phyloP scores from a whole-genome alignment of 768 basidiomycete genomes.

The Suillus discolor region DNA sequence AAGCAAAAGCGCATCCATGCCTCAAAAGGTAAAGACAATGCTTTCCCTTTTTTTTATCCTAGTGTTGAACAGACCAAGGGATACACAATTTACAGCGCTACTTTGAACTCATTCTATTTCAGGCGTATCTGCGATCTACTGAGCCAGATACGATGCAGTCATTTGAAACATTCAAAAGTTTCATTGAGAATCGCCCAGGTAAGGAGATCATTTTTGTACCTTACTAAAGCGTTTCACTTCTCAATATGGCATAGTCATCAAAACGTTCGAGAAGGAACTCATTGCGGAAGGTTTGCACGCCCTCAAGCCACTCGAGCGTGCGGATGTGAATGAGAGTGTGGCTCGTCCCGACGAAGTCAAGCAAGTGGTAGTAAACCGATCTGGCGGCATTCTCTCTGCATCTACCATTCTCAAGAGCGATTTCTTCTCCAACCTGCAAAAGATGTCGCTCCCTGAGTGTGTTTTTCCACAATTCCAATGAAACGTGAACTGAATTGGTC shows the following conservation, averaged over 20 bases:
- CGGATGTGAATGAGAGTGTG: conserved; percentile 63
- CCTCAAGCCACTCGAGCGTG: conserved; percentile 79
- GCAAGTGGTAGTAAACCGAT: conserved; percentile 79
- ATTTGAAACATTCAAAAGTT: conserved; percentile 78
- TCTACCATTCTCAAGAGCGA: conserved; percentile 95
- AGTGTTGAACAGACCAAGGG: conserved; percentile 41
- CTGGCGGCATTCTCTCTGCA: conserved; percentile 85
- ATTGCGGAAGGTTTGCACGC: conserved; percentile 74
- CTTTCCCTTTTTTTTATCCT: not conserved
- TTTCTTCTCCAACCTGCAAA: conserved; percentile 92
- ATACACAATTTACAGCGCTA: conserved; percentile 83
- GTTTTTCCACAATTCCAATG: conserved; percentile 28
- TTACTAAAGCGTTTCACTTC: not conserved
- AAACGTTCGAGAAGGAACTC: conserved; percentile 93
- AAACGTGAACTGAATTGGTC: conserved; percentile 5
- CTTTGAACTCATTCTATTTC: conserved; percentile 85
- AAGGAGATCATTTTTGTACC: conserved; percentile 12
- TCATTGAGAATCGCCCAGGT: conserved; percentile 86
- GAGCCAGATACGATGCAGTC: conserved; percentile 78
- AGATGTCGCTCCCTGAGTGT: conserved; percentile 94
- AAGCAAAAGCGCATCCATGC: conserved; percentile 65
- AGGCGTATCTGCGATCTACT: conserved; percentile 83
- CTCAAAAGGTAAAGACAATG: conserved; percentile 61
- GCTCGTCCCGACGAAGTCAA: conserved; percentile 92
- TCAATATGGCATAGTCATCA: conserved; percentile 65